Base-by-base conservation (phyloP, 2,329 filamentous ascomycete genomes). In the Myriosclerotinia curreyana region DNA sequence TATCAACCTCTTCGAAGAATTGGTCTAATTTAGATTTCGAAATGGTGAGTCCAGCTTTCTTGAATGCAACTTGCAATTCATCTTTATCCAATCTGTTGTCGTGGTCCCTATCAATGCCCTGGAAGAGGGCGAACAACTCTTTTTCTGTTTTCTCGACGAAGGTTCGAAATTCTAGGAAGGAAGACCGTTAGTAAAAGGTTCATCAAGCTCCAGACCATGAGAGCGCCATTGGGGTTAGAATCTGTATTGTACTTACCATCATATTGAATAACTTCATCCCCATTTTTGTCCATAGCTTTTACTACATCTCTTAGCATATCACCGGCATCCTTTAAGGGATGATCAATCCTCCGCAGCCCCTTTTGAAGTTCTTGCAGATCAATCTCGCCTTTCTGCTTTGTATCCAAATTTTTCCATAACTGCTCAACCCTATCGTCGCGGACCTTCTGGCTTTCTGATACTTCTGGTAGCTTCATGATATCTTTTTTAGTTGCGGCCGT, bases 261-360 rank as follows among this genome's bases (percentile, higher is more conserved):
- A 75, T 91, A 97, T 77, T 96, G 89, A 71, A 99, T 98, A 73
- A 87, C 88, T 68, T 94, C 92, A 76, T 98, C 92, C 34, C 87
- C 86, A 74, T 93, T 92, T 65, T 87, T 89, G 75, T 99, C 95
- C 68, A 97, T 92, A 66, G 88, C 84, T 69, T 83, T 82, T 75
- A 97, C 83, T 65, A 98, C 90, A 73, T 90, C 87, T 74, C 86
- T 84, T 67, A 99, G 83, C 81, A 98, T 86, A 46, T 85, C 81
- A 76, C 96, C 90, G 74, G 95, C 95, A 82, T 97, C 95, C 80
- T 97, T 96, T 74, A 99, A 78, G 68, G 88, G 95, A 76, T 99
- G 95, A 76, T 98, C 93, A 73, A 98, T 92, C 77, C 87, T 90
- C 75, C 82, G 86, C 74, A 99, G 79, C 5, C 94, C 95, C 78